Evolutionary conservation across 2,329 filamentous ascomycete genomes (phyloP), one percentile per base, ranked within the genome.

Genomic region (Microcyclosporella mali): DNA sequence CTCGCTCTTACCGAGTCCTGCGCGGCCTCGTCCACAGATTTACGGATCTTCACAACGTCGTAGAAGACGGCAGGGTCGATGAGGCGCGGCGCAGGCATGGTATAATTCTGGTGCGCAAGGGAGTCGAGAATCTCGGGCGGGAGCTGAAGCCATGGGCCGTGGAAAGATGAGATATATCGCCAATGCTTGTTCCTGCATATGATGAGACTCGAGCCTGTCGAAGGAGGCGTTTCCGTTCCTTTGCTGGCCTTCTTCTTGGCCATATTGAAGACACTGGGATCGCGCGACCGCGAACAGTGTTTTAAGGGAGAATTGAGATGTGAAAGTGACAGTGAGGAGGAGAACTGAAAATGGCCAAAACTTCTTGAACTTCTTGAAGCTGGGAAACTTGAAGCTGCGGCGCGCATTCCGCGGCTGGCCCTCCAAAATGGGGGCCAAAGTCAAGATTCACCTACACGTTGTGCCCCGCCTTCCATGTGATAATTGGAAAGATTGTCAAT

Each of bases 21-120:
- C 4, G 84, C 85, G 15, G 87, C 85, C 60, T 89, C 85, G 52
- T 92, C 87, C 41, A 92, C 82, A 27, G 85, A 77, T 37, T 79
- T 77, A 49, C 86, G 79, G 61, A 94, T 87, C 69, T 89, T 90
- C 63, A 88, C 75, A 35, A 92, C 69, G 65, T 94, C 87, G 67
- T 85, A 92, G 68, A 92, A 84, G 50, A 88, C 79, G 48, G 82
- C 82, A 9, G 85, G 82, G 62, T 92, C 84, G 60, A 92, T 81
- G 36, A 85, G 82, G 45, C 78, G 82, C 8, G 87, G 87, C 19
- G 81, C 78, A 12, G 83, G 82, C 52, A 83, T 81, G 51, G 83
- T 81, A 69, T 83, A 89, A 67, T 90, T 92, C 62, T 79, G 81
- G 67, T 87, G 80, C 41, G 85, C 85, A 38, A 92, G 76, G 37